These are phyloP conservation scores for Exophiala sp. DNA, from an alignment of 2,329 filamentous ascomycete species.

Conservation along the genomic window DNA sequence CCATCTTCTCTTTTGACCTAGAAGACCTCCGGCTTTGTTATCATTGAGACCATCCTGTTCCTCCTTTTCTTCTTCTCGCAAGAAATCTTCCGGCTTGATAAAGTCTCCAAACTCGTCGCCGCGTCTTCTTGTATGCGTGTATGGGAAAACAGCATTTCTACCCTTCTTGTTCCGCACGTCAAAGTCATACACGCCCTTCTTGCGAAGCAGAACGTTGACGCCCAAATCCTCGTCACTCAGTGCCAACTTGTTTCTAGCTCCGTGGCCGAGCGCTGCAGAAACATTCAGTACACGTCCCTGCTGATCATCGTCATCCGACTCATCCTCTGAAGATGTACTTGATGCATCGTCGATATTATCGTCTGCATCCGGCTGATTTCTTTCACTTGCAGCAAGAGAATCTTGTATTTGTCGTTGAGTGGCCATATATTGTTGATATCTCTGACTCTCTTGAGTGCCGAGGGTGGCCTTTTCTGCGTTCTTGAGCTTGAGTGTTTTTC, in stretches of 20 bases:
- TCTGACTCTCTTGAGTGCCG: constrained; percentile 68
- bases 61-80: constrained; percentile 87
- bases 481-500: constrained; percentile 58
- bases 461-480: constrained; percentile 63
- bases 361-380: constrained; percentile 48
- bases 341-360: constrained; percentile 78
- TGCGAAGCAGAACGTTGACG: constrained; percentile 82
- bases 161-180: constrained; percentile 89
- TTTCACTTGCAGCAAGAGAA: constrained; percentile 67
- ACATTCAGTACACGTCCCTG: constrained; percentile 90
- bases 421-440: constrained; percentile 91
- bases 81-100: constrained; percentile 89
- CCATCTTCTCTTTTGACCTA: constrained; percentile 95
- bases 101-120: constrained; percentile 91
- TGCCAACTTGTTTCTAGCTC: constrained; percentile 78
- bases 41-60: constrained; percentile 60
- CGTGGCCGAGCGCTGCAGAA: constrained; percentile 78
- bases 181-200: constrained; percentile 88
- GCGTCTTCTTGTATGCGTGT: constrained; percentile 73
- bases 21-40: constrained; percentile 55
- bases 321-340: constrained; percentile 82
- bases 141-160: constrained; percentile 86
- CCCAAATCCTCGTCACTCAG: constrained; percentile 87
- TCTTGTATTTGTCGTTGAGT: constrained; percentile 84
- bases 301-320: constrained; percentile 81